phyloP scores from a whole-genome alignment of 2,329 filamentous ascomycete species.

The Pyricularia sp. region DNA sequence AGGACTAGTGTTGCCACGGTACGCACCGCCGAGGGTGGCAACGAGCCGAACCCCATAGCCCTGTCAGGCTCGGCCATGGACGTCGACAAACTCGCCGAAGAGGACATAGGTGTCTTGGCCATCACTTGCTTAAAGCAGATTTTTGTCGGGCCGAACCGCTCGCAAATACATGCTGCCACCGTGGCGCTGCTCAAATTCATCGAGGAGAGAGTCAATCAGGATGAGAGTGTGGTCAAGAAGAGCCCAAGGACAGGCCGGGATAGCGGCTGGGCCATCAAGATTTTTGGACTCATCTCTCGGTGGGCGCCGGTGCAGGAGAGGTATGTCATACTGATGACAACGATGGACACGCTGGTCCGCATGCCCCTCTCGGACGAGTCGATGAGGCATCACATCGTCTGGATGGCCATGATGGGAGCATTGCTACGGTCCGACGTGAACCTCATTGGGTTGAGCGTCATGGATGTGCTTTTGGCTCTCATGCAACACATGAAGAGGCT shows the following conservation, averaged over 20 bases:
- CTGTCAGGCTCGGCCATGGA: conserved; percentile 76
- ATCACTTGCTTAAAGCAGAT: conserved; percentile 81
- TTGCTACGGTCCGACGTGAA: conserved; percentile 83
- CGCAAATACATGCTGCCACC: conserved; percentile 73
- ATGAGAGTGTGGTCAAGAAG: conserved; percentile 42
- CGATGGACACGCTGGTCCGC: conserved; percentile 66
- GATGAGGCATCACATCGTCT: conserved; percentile 62
- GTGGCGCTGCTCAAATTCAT: conserved; percentile 67
- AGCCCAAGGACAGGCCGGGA: conserved; percentile 33
- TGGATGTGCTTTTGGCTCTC: conserved; percentile 83
- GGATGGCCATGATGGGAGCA: conserved; percentile 71
- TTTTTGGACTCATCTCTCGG: conserved; percentile 70
- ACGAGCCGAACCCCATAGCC: conserved; percentile 57
- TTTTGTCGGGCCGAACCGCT: conserved; percentile 71
- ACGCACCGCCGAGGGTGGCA: conserved; percentile 48
- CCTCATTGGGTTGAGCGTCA: conserved; percentile 89
- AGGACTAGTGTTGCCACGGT: conserved; percentile 75
- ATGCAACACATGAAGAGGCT: conserved; percentile 75
- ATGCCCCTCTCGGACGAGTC: conserved; percentile 61
- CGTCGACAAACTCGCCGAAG: conserved; percentile 80
- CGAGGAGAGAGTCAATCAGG: conserved; percentile 43
- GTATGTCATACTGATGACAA: conserved; percentile 77
- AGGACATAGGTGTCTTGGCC: conserved; percentile 77
- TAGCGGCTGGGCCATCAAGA: conserved; percentile 68
- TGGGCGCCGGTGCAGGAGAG: conserved; percentile 94